Evolutionary conservation across 2,329 filamentous ascomycete species (phyloP).

Genomic region (Boeremia exigua): DNA sequence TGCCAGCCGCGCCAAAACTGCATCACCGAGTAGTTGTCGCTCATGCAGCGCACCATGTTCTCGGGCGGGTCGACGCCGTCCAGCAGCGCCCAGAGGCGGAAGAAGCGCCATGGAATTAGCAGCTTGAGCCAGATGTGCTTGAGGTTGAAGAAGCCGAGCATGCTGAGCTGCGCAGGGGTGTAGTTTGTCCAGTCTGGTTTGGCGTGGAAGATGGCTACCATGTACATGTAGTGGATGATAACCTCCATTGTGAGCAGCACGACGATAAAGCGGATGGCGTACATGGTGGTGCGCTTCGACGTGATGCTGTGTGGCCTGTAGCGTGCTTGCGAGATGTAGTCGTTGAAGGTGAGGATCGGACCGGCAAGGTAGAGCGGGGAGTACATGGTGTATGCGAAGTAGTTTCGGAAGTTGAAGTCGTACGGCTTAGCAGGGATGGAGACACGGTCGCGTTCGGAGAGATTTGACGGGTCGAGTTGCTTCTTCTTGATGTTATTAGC

Average conservation of each 20-base stretch:
- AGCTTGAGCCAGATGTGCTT: conserved; percentile 98
- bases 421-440: conserved; percentile 71
- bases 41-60: conserved; percentile 97
- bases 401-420: conserved; percentile 84
- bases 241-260: conserved; percentile 84
- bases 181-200: conserved; percentile 82
- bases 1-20: conserved; percentile 98
- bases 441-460: conserved; percentile 89
- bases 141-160: conserved; percentile 94
- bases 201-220: conserved; percentile 86
- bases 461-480: conserved; percentile 83
- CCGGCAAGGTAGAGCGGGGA: conserved; percentile 91
- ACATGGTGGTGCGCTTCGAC: conserved; percentile 73
- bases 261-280: conserved; percentile 81
- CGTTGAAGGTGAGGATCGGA: conserved; percentile 96
- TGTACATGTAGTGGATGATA: conserved; percentile 89
- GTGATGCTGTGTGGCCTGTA: conserved; percentile 76
- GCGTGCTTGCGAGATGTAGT: conserved; percentile 87
- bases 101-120: conserved; percentile 95
- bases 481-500: conserved; percentile 91
- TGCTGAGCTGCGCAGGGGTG: conserved; percentile 82
- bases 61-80: conserved; percentile 95
- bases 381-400: conserved; percentile 87
- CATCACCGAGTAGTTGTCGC: conserved; percentile 88
- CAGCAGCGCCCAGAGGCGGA: conserved; percentile 91